Base-by-base conservation (phyloP, 2,329 filamentous ascomycete genomes). In the Aspergillus sergii region DNA sequence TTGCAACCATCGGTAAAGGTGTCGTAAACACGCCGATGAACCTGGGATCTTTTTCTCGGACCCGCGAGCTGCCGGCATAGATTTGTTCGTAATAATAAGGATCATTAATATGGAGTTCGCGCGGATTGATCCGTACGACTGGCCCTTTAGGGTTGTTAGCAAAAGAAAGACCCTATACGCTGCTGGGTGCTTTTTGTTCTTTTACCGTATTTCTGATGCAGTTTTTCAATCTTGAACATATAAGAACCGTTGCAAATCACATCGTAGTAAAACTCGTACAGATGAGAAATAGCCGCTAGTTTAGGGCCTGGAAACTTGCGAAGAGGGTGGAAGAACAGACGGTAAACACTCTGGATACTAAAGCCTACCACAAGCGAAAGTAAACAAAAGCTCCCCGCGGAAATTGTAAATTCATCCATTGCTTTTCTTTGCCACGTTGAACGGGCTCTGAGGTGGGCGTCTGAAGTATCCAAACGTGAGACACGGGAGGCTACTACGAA, bases 181-280 rank as follows among this genome's bases (percentile, higher is more conserved):
- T 2, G 26, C 26, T n/a, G 16, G 10, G 46, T 36, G 2, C 2
- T 0, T 32, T 1, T 16, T 4, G 8, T 8, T 7, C 7, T 3
- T 28, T 14, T 51, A 78, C 76, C 77, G 64, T 79, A 79, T 71
- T 69, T 50, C 56, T 71, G 64, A 61, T 79, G 77, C 55, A 78
- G 66, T 48, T 75, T 66, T 28, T 73, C 61, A 23, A 79, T 73
- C 60, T 77, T 69, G 60, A 72, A 77, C 30, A 74, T 69, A 63
- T 74, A 79, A 60, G 66, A 64, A 28, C 76, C 76, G 21, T 59
- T 56, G 10, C 66, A 59, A 26, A 74, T 59, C n/a, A 56, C 45
- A 39, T 67, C 61, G 26, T 61, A 62, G 51, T 64, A 65, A 14
- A 65, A 65, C 32, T 67, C 65, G 19, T 36, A 36, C 34, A 64